Percentiles rank a stretch among this genome's conserved stretches.
Evolutionary conservation across 2,329 filamentous ascomycete genomes (phyloP).

Genomic region (Aspergillus bombycis): DNA sequence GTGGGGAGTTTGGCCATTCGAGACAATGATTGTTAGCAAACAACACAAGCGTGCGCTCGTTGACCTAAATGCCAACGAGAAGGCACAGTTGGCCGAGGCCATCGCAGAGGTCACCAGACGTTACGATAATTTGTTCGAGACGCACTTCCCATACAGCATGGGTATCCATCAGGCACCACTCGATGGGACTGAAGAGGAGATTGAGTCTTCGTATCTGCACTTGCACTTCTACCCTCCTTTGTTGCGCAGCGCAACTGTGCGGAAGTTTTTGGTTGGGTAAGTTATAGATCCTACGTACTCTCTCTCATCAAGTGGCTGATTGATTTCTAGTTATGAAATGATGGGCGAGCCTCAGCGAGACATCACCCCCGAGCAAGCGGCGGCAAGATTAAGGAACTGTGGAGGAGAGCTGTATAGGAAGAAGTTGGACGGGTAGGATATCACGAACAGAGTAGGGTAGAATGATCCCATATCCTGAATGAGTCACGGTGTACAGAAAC

Average conservation of each 20-base stretch:
- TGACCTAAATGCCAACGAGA: conserved; percentile 74
- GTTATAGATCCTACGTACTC: conserved; percentile 24
- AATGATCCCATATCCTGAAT: conserved; percentile 9
- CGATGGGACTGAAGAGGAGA: conserved; percentile 76
- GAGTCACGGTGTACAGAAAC: not conserved
- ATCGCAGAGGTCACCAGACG: conserved; percentile 85
- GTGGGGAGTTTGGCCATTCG: conserved; percentile 98
- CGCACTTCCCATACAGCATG: conserved; percentile 95
- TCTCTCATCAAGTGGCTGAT: conserved; percentile 16
- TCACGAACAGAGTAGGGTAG: not conserved
- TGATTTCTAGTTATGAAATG: conserved; percentile 71
- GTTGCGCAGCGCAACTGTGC: conserved; percentile 86
- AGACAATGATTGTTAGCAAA: conserved; percentile 86
- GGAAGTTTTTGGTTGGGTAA: conserved; percentile 89
- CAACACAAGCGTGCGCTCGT: conserved; percentile 81
- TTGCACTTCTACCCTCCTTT: conserved; percentile 98
- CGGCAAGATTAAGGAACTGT: conserved; percentile 73
- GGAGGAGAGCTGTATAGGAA: conserved; percentile 84
- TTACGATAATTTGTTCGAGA: conserved; percentile 97
- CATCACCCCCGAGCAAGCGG: conserved; percentile 95
- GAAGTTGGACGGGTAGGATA: conserved; percentile 43
- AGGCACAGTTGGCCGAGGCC: conserved; percentile 74
- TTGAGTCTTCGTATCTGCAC: conserved; percentile 87
- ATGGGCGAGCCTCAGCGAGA: conserved; percentile 97
- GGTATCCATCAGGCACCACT: conserved; percentile 95